Evolutionary conservation across 1,139 yeast genomes (phyloP).

Genomic region (Debaryomyces coudertii): DNA sequence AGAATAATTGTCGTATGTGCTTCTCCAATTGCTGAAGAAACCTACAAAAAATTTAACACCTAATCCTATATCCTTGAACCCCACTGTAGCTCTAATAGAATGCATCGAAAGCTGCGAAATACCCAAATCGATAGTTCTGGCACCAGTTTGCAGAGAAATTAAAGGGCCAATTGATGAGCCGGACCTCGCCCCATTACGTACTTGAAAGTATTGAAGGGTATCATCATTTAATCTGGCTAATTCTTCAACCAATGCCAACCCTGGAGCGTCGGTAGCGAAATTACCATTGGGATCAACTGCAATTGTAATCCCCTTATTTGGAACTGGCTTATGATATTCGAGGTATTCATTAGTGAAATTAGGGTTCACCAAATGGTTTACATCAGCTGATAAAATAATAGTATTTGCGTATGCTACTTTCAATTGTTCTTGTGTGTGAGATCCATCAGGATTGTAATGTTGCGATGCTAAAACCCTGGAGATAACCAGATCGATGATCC

Average conservation of each 20-base stretch:
- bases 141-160: slow-evolving; percentile 67
- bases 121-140: slow-evolving; percentile 76
- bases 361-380: slow-evolving; percentile 66
- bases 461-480: slow-evolving; percentile 35
- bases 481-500: slow-evolving; percentile 43
- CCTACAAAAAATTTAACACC: slow-evolving; percentile 67
- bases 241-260: slow-evolving; percentile 66
- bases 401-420: slow-evolving; percentile 54
- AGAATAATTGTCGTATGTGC: slow-evolving; percentile 26
- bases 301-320: slow-evolving; percentile 73
- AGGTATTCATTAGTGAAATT: slow-evolving; percentile 64
- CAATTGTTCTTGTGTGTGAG: slow-evolving; percentile 19
- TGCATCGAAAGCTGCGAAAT: slow-evolving; percentile 83
- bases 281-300: slow-evolving; percentile 78
- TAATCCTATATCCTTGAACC: slow-evolving; percentile 67
- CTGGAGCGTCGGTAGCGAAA: slow-evolving; percentile 79
- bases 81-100: slow-evolving; percentile 75
- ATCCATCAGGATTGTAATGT: slow-evolving; percentile 18
- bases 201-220: slow-evolving; percentile 66
- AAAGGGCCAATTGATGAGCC: slow-evolving; percentile 86
- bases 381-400: slow-evolving; percentile 66
- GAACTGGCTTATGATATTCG: slow-evolving; percentile 74
- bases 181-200: slow-evolving; percentile 70
- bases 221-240: slow-evolving; percentile 65
- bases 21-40: slow-evolving; percentile 63